Base-by-base conservation (phyloP, 2,329 filamentous ascomycete genomes). In the Xylariaceae sp. region DNA sequence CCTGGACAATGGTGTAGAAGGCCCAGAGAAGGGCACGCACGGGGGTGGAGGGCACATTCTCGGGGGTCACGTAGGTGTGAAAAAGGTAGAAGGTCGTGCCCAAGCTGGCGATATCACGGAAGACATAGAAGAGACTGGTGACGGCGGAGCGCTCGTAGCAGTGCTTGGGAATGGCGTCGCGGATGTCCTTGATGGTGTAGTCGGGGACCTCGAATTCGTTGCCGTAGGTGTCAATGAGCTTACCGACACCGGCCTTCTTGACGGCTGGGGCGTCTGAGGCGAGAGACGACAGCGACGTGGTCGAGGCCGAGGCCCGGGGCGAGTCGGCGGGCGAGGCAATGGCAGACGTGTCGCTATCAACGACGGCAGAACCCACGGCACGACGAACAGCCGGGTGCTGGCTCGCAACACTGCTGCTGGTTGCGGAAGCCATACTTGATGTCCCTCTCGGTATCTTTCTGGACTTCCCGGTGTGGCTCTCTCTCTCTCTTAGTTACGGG, bases 161-260 rank as follows among this genome's bases (percentile, higher is more conserved):
- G 82, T 97, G 94, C 77, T 92, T 91, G 65, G 94, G 94, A 68
- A 99, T 99, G 74, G 94, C 94, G 78, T 96, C 89, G 71, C 91
- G 88, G 73, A 99, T 93, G 73, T 99, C 85, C 82, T 96, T 96
- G 83, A 99, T 96, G 73, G 92, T 96, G 81, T 89, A 99, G 77
- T 97, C 88, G 67, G 94, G 94, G 59, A 96, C 82, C 75, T 90
- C 82, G 80, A 99, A 99, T 71, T 92, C 84, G 76, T 97, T 96
- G 76, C 94, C 94, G 74, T 96, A 94, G 10, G 91, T 93, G 78
- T 99, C 92, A 65, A 94, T 71, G 67, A 99, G 84, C 74, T 87
- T 85, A 69, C 84, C 85, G 67, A 83, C 64, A 57, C 70, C 56
- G 64, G 56, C 37, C 11, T 42, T 52, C 55, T 76, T 73, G 67